Evolutionary conservation across 1,284 basidiomycete species (phyloP).

Genomic region (Bondarzewia mesenterica): DNA sequence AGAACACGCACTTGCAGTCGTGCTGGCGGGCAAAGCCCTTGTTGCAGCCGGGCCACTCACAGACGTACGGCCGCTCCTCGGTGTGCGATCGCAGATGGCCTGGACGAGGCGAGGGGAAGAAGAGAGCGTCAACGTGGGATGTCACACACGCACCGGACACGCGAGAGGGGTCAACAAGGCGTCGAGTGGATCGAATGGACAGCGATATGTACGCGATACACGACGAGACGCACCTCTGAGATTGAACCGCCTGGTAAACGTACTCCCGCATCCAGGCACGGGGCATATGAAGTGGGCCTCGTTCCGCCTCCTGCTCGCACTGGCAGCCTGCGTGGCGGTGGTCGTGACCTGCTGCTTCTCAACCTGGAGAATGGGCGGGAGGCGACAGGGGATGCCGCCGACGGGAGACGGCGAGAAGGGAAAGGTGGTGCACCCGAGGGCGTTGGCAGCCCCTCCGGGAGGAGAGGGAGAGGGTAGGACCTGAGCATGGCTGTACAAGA

Average conservation of each 20-base stretch:
- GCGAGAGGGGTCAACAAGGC: too few species aligned
- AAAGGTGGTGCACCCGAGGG: conserved; percentile 8
- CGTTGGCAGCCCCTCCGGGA: neutral
- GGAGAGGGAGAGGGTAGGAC: conserved; percentile 14
- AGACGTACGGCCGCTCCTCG: conserved; percentile 90
- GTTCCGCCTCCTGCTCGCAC: conserved; percentile 81
- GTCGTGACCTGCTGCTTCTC: conserved; percentile 93
- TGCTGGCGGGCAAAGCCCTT: conserved; percentile 94
- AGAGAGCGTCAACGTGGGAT: neutral
- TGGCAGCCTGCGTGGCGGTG: conserved; percentile 89
- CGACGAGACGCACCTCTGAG: conserved; percentile 51
- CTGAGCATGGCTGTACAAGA: conserved; percentile 40
- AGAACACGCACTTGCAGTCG: conserved; percentile 80
- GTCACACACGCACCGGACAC: too few species aligned
- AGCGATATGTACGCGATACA: too few species aligned
- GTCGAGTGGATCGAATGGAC: too few species aligned
- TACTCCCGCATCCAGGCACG: conserved; percentile 91
- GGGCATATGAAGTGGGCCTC: conserved; percentile 90
- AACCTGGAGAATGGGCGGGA: conserved; percentile 78
- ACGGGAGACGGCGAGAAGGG: conserved; percentile 10
- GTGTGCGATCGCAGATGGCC: conserved; percentile 96
- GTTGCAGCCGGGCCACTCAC: conserved; percentile 87
- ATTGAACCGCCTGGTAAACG: conserved; percentile 86
- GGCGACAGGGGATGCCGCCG: conserved; percentile 38
- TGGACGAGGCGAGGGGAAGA: conserved; percentile 20